Base-by-base conservation (phyloP, 441 rosid genomes). In the Daphne laureola region DNA sequence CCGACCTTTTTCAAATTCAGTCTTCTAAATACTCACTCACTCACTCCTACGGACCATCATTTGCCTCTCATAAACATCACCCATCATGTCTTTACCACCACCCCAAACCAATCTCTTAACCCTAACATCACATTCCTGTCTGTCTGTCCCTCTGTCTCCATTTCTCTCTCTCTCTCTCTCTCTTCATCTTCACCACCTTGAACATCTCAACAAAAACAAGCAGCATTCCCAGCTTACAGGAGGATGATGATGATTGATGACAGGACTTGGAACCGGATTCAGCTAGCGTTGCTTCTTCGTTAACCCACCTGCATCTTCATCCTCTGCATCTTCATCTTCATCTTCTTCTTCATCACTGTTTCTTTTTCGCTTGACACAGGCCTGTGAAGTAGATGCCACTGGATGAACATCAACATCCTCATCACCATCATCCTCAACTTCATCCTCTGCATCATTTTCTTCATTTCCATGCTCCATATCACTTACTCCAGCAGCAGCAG, bases 361-460 rank as follows among this genome's bases (percentile, higher is more conserved):
- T 42, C 84, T 73, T 66, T 80, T 80, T 74, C 87, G 76, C 67
- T 83, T 80, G 2, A 42, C 63, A 21, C 3, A 4, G 25, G 25
- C 9, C 12, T 63, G 73, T 3, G 87, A 73, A 16, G 79, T 56
- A 14, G 87, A 67, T 17, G 74, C 71, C 43, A 68, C 46, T 36
- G 53, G 64, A 46, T 76, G 67, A 51, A 58, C 70, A 31, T 31
- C 9, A 31, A 5, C 9, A 31, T 7, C 9, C 8, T 31, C 25
- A 35, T 69, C 82, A 17, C 70, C 76, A 2, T 73, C 73, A 23
- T 72, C 77, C 31, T 75, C 83, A 4, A 65, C 89, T 53, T 77
- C 84, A 57, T 63, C 88, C 23, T 71, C 83, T 16, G 49, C 63
- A 50, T 73, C 78, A 0, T 61, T 78, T 50, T 69, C 86, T 8